Base-by-base conservation (phyloP, 1,284 basidiomycete genomes). In the Ceratobasidium sp. region DNA sequence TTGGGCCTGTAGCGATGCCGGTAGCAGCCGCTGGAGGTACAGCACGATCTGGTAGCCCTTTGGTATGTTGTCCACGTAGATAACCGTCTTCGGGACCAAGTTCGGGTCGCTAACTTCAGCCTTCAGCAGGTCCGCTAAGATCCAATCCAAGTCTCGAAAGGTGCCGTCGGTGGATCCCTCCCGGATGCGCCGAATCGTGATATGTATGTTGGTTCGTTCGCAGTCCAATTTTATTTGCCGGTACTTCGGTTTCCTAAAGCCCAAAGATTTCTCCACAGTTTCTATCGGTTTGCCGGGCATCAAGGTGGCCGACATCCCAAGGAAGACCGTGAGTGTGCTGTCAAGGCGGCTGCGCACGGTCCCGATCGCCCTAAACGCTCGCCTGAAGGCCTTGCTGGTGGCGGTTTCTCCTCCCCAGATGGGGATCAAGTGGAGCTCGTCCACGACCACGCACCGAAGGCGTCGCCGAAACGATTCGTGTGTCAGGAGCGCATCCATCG, bases 371-470 rank as follows among this genome's bases (percentile, higher is more conserved):
- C 8, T 67, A 35, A 67, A 67, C 2, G 65, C 65, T 0, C n/a
- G 1, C 33, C 65, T 12, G 16, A 67, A 67, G 2, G 62, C 62
- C 18, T 46, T 30, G 8, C 33, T 16, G 4, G 6, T 20, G 1
- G n/a, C 6, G n/a, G 41, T 46, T 8, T 50, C 64, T 7, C 48
- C 48, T 3, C 65, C 65, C 65, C 65, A 67, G 30, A 30, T 33
- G 2, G 65, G 65, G 3, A 67, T 67, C 23, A 67, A 30, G n/a
- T 67, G 65, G 30, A 30, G 46, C n/a, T 67, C 65, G 46, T 67
- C 65, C 1, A 67, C 65, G 16, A 67, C 65, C 7, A 67, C 65
- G 2, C 50, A 27, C 2, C 46, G 2, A 18, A 67, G 46, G 1
- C 46, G 38, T 1, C 6, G 1, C 23, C n/a, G 65, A 50, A 67